Evolutionary conservation across 441 rosid genomes (phyloP), one percentile per base, ranked within the genome.

Genomic region (Mallotus japonicus): DNA sequence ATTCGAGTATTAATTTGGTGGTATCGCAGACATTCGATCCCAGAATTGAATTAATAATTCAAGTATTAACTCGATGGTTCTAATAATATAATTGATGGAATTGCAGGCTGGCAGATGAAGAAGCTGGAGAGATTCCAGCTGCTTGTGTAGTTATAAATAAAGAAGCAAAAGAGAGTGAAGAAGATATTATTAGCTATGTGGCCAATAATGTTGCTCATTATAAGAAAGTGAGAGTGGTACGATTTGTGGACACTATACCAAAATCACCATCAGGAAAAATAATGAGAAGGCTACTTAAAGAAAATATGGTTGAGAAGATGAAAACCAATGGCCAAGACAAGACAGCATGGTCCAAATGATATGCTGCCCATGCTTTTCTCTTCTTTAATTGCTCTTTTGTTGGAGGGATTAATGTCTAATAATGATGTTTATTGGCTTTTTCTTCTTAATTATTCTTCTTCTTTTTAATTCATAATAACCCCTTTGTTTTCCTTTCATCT

Each of bases 191-290:
- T 22, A 81, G 79, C 42, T 90, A 75, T 58, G 97, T 91, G 22
- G 93, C 93, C 16, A 77, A 90, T 15, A 89, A 89, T 62, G 95
- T 92, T 9, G 84, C 97, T n/a, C 75, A 76, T 42, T 91, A 95
- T 76, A 95, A 92, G 91, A 92, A 84, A 76, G 82, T 95, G 70
- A 80, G 98, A 79, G 83, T 82, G 9, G 85, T 91, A 57, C 85
- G 83, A 14, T 95, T 92, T 71, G 98, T 92, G 83, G 93, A 86
- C 19, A 51, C 81, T 34, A 92, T 95, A 10, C 99, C 99, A 3
- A 95, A 92, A 73, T 95, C 97, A n/a, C 89, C 93, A 8, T 92
- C 99, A 0, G 99, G 99, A 56, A 91, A 95, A 80, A 91, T 91
- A 70, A 87, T 92, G 93, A 83, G 98, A 71, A 88, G 99, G 84